Evolutionary conservation across 129 eudicot genomes (phyloP), one percentile per base, ranked within the genome.

Genomic region (Smallanthus sonchifolius): DNA sequence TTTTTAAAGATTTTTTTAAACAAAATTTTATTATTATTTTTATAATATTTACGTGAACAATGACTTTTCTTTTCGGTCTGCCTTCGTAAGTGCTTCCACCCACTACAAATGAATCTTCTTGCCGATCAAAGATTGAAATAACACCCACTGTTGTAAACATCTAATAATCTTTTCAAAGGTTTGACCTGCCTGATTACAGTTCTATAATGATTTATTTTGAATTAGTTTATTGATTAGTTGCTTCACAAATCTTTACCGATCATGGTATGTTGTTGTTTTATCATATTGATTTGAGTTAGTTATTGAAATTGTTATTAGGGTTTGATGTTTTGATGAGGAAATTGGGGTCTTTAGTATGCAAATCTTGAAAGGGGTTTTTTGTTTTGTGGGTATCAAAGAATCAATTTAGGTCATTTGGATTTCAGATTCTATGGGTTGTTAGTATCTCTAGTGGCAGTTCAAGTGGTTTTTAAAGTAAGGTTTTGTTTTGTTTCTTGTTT

Each of bases 31-130:
- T n/a, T n/a, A n/a, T n/a, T n/a, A n/a, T n/a, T n/a, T n/a, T n/a
- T n/a, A n/a, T n/a, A n/a, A n/a, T n/a, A n/a, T n/a, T n/a, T 28
- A 59, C 72, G 51, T 63, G 34, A 20, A 42, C 55, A 48, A 2
- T 30, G 73, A 34, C 54, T 61, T 61, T 13, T 34, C 40, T 34
- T 45, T 39, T 6, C 66, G 30, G 55, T 49, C 72, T 30, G 57
- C 82, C 72, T 78, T 78, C 82, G 66, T 20, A 63, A 74, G 51
- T 79, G 62, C 83, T 79, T 79, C 83, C 74, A 32, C 6, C 71
- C 73, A 16, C 78, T 72, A 52, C 68, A 34, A 17, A 65, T 62
- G 83, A 79, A 72, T 72, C 83, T 79, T 79, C 83, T 28, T 59
- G 7, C 81, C 7, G 36, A 34, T 20, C 10, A 34, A 32, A 30